Percentiles rank a stretch among this genome's conserved stretches.
Evolutionary conservation across 176 grass and related monocot genomes (phyloP).

Genomic region (Chloris gayana): DNA sequence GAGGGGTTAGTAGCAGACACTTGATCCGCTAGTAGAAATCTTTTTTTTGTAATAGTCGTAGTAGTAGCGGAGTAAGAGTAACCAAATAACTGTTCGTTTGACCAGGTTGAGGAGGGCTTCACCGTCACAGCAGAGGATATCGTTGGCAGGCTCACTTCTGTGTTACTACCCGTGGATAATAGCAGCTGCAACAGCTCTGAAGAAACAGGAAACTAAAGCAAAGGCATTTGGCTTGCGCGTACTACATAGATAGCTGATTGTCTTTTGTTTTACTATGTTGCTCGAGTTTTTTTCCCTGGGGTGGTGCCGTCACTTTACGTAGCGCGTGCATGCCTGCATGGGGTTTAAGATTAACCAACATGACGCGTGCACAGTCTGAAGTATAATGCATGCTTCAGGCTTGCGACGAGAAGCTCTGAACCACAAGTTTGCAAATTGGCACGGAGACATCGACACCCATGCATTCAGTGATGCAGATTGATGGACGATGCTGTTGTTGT

Average conservation of each 20-base stretch:
- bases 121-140: constrained; percentile 38
- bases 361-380: not conserved
- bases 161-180: not conserved
- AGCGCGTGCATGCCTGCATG: constrained; percentile 19
- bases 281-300: not conserved
- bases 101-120: constrained; percentile 38
- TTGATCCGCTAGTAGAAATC: no score
- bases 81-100: not conserved
- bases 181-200: constrained; percentile 11
- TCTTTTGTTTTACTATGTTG: not conserved
- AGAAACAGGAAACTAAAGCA: not conserved
- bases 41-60: no score
- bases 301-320: not conserved
- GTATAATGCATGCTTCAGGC: not conserved
- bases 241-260: not conserved
- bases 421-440: constrained; percentile 12
- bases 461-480: no score
- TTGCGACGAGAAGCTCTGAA: constrained; percentile 15
- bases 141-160: constrained; percentile 34
- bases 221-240: not conserved
- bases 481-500: not conserved
- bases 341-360: not conserved
- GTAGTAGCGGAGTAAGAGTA: no score
- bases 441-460: not conserved
- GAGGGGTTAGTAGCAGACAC: no score